A percentile compares a stretch with the other conserved stretches of the same genome.
Evolutionary conservation across 495 filamentous ascomycete genomes (phyloP).

Genomic region (Geoglossum glabrum): DNA sequence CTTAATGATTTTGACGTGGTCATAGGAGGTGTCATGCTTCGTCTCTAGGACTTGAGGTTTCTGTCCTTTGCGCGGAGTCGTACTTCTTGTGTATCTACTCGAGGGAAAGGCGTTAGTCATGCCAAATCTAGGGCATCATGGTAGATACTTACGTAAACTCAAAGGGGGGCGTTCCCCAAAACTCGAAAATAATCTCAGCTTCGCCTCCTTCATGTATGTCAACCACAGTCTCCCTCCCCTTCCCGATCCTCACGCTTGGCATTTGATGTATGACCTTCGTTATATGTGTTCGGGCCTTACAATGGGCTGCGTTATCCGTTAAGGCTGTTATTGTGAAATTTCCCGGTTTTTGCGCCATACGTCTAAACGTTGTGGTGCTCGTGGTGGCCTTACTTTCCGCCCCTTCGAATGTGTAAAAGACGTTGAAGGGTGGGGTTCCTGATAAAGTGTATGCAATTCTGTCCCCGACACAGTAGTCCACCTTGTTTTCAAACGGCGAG

Average conservation of each 20-base stretch:
- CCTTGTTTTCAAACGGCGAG: slow-evolving; percentile 61
- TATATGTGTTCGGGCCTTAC: slow-evolving; percentile 56
- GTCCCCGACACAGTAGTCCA: slow-evolving; percentile 90
- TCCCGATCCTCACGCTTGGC: slow-evolving; percentile 73
- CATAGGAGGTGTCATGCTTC: slow-evolving; percentile 62
- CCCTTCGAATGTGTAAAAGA: slow-evolving; percentile 77
- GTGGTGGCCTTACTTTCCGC: slow-evolving; percentile 58
- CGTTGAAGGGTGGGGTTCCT: slow-evolving; percentile 72
- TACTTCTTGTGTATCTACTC: slow-evolving; percentile 61
- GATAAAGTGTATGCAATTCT: slow-evolving; percentile 76
- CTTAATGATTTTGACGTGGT: slow-evolving; percentile 55
- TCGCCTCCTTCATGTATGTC: slow-evolving; percentile 94
- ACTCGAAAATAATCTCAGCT: slow-evolving; percentile 80
- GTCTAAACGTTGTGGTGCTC: slow-evolving; percentile 58
- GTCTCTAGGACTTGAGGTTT: slow-evolving; percentile 70
- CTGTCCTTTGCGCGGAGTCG: slow-evolving; percentile 56
- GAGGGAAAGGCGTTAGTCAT: background rate
- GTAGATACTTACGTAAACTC: slow-evolving; percentile 58
- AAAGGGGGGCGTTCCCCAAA: slow-evolving; percentile 88
- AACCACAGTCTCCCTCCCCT: slow-evolving; percentile 53
- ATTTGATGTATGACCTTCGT: slow-evolving; percentile 73
- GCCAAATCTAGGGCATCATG: background rate
- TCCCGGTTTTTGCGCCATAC: slow-evolving; percentile 77
- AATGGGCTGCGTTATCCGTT: slow-evolving; percentile 62
- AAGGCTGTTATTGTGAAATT: slow-evolving; percentile 72